phyloP scores from a whole-genome alignment of 352 stramenopile genomes.

The Phytophthora syringae region DNA sequence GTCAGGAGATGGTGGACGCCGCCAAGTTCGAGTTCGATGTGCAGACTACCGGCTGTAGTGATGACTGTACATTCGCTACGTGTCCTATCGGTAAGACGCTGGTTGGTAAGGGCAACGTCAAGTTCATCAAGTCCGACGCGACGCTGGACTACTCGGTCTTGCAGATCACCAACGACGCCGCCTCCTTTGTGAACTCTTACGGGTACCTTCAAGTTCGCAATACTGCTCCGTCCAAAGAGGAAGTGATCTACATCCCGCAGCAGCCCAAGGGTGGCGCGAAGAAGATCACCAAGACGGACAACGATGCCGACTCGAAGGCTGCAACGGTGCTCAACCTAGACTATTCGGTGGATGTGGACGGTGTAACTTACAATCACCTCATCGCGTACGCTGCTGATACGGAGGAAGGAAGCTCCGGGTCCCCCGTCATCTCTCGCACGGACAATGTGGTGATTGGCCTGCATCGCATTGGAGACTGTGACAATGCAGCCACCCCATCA shows the following conservation, averaged over 20 bases:
- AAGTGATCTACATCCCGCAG: constrained; percentile 74
- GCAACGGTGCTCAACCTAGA: constrained; percentile 41
- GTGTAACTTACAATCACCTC: constrained; percentile 44
- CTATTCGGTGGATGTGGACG: constrained; percentile 40
- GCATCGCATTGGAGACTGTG: constrained; percentile 74
- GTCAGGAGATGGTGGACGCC: constrained; percentile 48
- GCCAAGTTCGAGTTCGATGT: constrained; percentile 66
- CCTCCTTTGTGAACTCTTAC: constrained; percentile 47
- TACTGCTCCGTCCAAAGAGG: constrained; percentile 41
- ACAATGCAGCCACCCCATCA: constrained; percentile 56
- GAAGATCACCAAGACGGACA: constrained; percentile 58
- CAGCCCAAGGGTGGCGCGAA: constrained; percentile 64
- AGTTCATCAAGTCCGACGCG: constrained; percentile 65
- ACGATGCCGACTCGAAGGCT: constrained; percentile 35
- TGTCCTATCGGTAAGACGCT: constrained; percentile 45
- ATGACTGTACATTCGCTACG: constrained; percentile 50
- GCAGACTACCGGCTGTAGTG: constrained; percentile 52
- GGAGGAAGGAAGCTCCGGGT: constrained; percentile 65
- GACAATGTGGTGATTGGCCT: constrained; percentile 74
- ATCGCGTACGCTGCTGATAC: constrained; percentile 75
- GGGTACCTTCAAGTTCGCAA: constrained; percentile 67
- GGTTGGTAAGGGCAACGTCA: constrained; percentile 45
- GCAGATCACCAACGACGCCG: constrained; percentile 49
- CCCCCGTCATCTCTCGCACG: constrained; percentile 55
- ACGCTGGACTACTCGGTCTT: constrained; percentile 63